These are phyloP conservation scores for Arachis stenosperma DNA, from an alignment of 306 rosid genomes.

Conservation along the genomic window DNA sequence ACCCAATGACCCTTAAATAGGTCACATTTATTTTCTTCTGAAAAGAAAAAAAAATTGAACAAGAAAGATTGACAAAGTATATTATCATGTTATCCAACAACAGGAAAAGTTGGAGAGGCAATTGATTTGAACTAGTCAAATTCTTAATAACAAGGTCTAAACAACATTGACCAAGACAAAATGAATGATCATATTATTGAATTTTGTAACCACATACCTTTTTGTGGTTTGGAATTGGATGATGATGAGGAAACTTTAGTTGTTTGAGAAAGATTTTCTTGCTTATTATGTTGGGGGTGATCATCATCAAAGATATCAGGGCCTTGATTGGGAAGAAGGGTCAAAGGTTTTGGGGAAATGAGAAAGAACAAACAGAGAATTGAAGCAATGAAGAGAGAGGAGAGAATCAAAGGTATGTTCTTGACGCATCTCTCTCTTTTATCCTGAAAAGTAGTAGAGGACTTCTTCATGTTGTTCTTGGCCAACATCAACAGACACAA, in stretches of 20 bases:
- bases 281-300: constrained; percentile 10
- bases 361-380: constrained; percentile 54
- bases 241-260: constrained; percentile 16
- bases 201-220: constrained; percentile 44
- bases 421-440: constrained; percentile 50
- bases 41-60: constrained; percentile 1
- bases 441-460: constrained; percentile 36
- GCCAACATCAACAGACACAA: constrained; percentile 21
- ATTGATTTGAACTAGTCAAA: not conserved
- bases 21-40: constrained; percentile 62
- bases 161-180: too few species aligned
- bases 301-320: constrained; percentile 25
- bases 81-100: not conserved
- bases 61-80: not conserved
- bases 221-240: constrained; percentile 34
- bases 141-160: too few species aligned
- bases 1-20: constrained; percentile 77
- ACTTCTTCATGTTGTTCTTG: constrained; percentile 48
- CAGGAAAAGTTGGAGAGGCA: too few species aligned
- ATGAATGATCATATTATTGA: too few species aligned
- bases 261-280: constrained; percentile 28
- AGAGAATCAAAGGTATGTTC: constrained; percentile 52
- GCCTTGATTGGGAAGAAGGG: constrained; percentile 37
- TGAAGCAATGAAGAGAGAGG: constrained; percentile 49
- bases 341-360: constrained; percentile 54